Evolutionary conservation across 495 filamentous ascomycete genomes (phyloP), one percentile per base, ranked within the genome.

Genomic region (Tuber microsphaerosporum): DNA sequence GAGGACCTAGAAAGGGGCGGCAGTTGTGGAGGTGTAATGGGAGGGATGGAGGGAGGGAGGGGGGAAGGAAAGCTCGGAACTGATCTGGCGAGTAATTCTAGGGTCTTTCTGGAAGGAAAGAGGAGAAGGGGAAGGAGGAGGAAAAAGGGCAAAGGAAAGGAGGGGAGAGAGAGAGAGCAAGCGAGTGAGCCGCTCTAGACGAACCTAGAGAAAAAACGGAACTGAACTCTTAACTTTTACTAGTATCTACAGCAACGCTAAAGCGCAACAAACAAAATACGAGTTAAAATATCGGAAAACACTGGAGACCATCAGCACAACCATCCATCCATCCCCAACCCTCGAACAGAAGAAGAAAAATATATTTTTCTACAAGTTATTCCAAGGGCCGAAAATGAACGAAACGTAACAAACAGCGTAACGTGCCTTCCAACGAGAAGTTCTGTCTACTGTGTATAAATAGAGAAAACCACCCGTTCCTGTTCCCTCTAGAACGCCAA

Each of bases 401-500:
- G 48, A 22, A 31, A 56, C 44, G 48, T 56, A 71, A 69, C 73
- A 79, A 71, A 73, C 79, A 74, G 79, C 76, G 69, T 72, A 81
- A 81, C 69, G 77, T 81, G 75, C 68, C 69, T 71, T 79, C 74
- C 79, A 74, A 72, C 34, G 37, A 61, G 39, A 37, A 37, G 34
- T 37, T 37, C 34, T 37, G 34, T 37, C 34, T 37, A 37, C 34
- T 37, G 2, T 37, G 2, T 37, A 37, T 37, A 37, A 37, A 69
- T 44, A 72, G 31, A 26, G 61, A 68, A 51, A 65, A 44, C 37
- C 17, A 37, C 44, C 26, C 46, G 34, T 9, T 39, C 56, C 68
- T 79, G 74, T 73, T 81, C 72, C 43, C 73, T 81, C 80, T 81
- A 43, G 80, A 81, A 81, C 80, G 80, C 80, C 76, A 81, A 81